These are phyloP conservation scores for Saccharum spontaneum DNA, from an alignment of 176 grass and related monocot species.

Conservation along the genomic window DNA sequence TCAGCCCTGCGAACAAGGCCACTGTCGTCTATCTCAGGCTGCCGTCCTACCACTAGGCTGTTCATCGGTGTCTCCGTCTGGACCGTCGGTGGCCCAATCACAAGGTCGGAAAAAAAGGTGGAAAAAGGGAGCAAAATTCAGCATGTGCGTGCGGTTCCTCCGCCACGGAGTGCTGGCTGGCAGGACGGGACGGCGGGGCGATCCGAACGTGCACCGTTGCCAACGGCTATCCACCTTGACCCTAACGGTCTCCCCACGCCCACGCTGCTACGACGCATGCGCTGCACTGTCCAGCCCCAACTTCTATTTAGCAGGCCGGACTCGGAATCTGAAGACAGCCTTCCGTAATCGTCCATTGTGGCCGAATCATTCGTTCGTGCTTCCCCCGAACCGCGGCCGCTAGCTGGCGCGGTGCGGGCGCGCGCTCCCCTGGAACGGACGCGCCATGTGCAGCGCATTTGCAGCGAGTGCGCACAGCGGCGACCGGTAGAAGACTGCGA, in stretches of 20 bases:
- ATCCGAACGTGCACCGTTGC: background rate
- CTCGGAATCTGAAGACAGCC: background rate
- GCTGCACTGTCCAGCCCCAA: background rate
- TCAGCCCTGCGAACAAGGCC: too few relatives aligned
- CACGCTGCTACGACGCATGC: constrained; percentile 4
- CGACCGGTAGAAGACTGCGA: background rate
- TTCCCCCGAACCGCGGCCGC: background rate
- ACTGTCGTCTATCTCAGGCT: too few relatives aligned
- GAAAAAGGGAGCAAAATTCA: too few relatives aligned
- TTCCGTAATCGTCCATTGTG: background rate
- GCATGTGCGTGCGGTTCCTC: background rate
- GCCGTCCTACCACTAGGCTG: background rate
- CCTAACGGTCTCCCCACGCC: background rate
- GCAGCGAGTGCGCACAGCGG: background rate
- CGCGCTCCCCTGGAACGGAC: background rate
- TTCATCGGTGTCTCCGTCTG: background rate
- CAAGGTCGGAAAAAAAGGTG: too few relatives aligned
- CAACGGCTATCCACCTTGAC: background rate
- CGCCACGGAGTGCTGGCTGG: background rate
- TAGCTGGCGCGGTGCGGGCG: background rate
- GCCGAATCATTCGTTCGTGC: background rate
- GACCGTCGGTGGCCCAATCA: too few relatives aligned
- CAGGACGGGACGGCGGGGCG: background rate
- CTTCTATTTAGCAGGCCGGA: background rate
- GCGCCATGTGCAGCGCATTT: background rate